Base-by-base conservation (phyloP, 345 rosid species). In the Citropsis articulata region DNA sequence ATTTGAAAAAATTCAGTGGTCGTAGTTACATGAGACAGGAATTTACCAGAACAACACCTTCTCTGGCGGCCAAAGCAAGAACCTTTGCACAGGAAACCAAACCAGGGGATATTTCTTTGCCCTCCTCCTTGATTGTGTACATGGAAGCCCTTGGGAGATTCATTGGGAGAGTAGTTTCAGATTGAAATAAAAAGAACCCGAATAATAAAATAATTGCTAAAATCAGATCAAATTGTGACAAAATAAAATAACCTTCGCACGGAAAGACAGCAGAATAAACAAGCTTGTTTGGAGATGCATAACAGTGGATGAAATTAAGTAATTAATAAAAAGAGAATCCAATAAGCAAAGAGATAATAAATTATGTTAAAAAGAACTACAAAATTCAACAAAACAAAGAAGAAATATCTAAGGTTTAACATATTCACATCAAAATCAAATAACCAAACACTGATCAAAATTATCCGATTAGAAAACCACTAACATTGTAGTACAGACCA, bases 81-180 rank as follows among this genome's bases (percentile, higher is more conserved):
- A 89, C 72, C 72, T 91, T 94, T 0, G 97, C 87, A 65, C 95
- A 91, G 30, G 98, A 94, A 62, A 94, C 97, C 55, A 88, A 72
- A 55, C 88, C 88, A 4, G 90, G 92, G 79, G 95, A 94, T 0
- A 73, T 80, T 48, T 77, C 80, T 85, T 91, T 95, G 56, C 90
- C 57, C 85, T 85, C 85, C 9, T 88, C 82, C 80, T 92, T 92
- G 73, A 92, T 88, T 1, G n/a, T 66, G 42, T 94, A 88, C 77
- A 59, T 92, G 90, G 66, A 88, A 86, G 21, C 95, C 98, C 77
- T 78, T 88, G 83, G 91, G 69, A 6, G 85, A 79, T 12, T 77
- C 76, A 66, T 87, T 94, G 1, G 93, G 36, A 33, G 6, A 5
- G 36, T 6, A 33, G 36, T 33, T 33, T 33, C 36, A 33, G 36